Conservation (phyloP, 345 rosid species). For the Lumnitzera racemosa region DNA sequence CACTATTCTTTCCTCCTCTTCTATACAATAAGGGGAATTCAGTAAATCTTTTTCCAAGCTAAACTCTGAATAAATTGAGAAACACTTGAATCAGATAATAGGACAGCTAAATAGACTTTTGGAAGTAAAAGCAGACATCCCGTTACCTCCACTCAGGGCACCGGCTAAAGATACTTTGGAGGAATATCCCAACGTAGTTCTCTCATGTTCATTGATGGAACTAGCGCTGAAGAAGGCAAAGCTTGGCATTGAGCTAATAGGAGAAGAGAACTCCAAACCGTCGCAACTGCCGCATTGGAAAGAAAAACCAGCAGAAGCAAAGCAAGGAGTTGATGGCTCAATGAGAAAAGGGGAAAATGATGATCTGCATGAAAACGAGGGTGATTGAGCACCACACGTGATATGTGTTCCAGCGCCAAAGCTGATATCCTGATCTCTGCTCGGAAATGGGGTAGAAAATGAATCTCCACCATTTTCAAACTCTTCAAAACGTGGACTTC, state of each 20-base stretch:
- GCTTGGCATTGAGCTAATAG: conserved; percentile 46
- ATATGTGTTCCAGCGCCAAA: conserved; percentile 37
- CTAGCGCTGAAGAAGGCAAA: conserved; percentile 48
- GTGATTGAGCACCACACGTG: conserved; percentile 25
- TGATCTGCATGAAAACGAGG: conserved; percentile 35
- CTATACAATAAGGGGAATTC: conserved; percentile 18
- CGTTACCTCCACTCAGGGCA: conserved; percentile 29
- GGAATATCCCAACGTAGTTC: conserved; percentile 12
- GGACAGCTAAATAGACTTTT: neutral
- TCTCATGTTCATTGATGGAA: conserved; percentile 18
- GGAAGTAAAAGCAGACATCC: conserved; percentile 6
- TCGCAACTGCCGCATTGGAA: conserved; percentile 25
- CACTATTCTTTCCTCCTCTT: conserved; percentile 18
- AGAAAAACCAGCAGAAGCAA: conserved; percentile 32
- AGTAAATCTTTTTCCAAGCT: conserved; percentile 17
- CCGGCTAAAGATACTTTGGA: conserved; percentile 6
- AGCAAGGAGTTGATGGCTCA: conserved; percentile 34
- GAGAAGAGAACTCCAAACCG: conserved; percentile 28
- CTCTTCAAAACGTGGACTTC: conserved; percentile 15
- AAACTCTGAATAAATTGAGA: conserved; percentile 14
- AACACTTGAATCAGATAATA: neutral
- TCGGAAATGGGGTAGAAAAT: conserved; percentile 22
- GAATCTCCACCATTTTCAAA: conserved; percentile 29
- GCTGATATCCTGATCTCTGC: conserved; percentile 55
- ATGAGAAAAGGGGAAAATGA: conserved; percentile 37